phyloP scores from a whole-genome alignment of 2,329 filamentous ascomycete species.

The Arthrobotrys sphaeroides region DNA sequence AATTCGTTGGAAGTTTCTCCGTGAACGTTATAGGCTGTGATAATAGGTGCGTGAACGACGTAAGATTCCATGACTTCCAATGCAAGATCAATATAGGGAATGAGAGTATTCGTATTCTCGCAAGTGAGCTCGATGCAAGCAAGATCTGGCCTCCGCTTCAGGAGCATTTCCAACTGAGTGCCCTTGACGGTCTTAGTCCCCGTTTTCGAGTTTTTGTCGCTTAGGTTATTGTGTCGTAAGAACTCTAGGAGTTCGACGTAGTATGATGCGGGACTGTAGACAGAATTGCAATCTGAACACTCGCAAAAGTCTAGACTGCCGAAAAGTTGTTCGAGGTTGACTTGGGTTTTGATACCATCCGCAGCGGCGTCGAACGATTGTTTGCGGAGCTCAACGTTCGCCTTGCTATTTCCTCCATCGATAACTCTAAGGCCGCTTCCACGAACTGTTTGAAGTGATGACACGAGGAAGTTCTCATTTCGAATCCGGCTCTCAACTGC shows the following conservation, averaged over 20 bases:
- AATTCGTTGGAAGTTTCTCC: background rate
- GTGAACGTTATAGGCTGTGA: constrained; percentile 2
- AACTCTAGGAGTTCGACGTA: constrained; percentile 57
- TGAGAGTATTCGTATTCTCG: constrained; percentile 57
- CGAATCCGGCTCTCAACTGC: background rate
- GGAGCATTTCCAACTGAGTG: background rate
- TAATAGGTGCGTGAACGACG: background rate
- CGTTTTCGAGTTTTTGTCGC: constrained; percentile 18
- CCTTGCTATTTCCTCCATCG: constrained; percentile 1
- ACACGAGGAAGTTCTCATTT: constrained; percentile 2
- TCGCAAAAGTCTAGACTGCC: constrained; percentile 27
- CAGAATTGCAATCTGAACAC: constrained; percentile 55
- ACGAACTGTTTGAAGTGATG: constrained; percentile 14
- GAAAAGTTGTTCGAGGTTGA: constrained; percentile 33
- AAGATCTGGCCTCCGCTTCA: constrained; percentile 58
- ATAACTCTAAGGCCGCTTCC: constrained; percentile 18
- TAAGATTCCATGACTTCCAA: constrained; percentile 59
- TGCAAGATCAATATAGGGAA: constrained; percentile 59
- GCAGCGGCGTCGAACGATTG: background rate
- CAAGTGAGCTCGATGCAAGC: constrained; percentile 57
- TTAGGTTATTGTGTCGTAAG: constrained; percentile 54
- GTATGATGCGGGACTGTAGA: constrained; percentile 55
- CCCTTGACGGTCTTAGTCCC: background rate
- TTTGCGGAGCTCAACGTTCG: background rate
- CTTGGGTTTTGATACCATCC: background rate